A percentile compares a stretch with the other conserved stretches of the same genome.
These are phyloP conservation scores for Tricholoma matsutake DNA, from an alignment of 768 basidiomycete genomes.

Conservation along the genomic window DNA sequence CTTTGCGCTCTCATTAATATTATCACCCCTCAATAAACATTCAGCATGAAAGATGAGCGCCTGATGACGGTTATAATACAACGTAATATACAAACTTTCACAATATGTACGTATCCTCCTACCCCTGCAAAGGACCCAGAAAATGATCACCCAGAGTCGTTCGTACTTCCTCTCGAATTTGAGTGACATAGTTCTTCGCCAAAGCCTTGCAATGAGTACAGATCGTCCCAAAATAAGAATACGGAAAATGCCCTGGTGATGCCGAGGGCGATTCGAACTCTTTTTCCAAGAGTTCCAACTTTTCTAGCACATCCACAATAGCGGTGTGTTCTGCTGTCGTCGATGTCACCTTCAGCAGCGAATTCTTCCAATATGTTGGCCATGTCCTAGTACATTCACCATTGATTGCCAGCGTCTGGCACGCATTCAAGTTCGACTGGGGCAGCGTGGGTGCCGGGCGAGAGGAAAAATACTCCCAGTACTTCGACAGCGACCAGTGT, in stretches of 20 bases:
- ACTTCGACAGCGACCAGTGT: constrained; percentile 3
- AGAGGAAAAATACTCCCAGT: not conserved
- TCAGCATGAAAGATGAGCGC: no score
- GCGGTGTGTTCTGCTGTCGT: not conserved
- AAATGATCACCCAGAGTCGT: not conserved
- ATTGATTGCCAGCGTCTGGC: not conserved
- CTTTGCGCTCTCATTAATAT: no score
- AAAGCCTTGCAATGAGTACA: not conserved
- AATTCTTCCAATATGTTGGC: not conserved
- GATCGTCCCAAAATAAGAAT: not conserved
- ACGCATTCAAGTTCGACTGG: not conserved
- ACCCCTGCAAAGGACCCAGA: not conserved
- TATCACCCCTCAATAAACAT: no score
- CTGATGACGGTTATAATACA: no score
- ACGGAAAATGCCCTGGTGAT: not conserved
- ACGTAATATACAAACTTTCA: no score
- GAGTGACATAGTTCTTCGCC: not conserved
- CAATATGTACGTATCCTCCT: no score
- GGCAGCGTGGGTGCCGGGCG: not conserved
- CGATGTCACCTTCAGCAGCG: not conserved
- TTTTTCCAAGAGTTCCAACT: not conserved
- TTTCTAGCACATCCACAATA: not conserved
- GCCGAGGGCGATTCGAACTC: not conserved
- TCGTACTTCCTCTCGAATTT: not conserved
- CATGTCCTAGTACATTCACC: not conserved